phyloP scores from a whole-genome alignment of 495 filamentous ascomycete genomes.

The Hyaloscypha hepaticicola region DNA sequence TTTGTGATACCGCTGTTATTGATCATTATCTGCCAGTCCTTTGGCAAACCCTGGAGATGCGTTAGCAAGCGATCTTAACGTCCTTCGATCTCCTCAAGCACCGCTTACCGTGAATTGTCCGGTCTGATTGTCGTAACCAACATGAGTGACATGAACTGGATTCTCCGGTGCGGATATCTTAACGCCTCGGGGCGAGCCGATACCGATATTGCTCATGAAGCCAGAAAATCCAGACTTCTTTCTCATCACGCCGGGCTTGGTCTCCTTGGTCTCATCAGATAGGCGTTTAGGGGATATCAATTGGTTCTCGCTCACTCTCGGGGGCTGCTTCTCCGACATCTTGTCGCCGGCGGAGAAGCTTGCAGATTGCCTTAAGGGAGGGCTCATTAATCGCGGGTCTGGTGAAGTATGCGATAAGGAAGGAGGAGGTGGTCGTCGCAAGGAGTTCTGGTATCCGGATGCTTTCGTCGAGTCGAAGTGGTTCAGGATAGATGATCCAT shows the following conservation, averaged over 20 bases:
- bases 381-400: constrained; percentile 53
- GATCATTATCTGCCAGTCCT: constrained; percentile 95
- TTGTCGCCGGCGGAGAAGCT: constrained; percentile 70
- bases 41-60: constrained; percentile 75
- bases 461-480: constrained; percentile 66
- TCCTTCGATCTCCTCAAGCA: not conserved
- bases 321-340: constrained; percentile 47
- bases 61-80: constrained; percentile 9
- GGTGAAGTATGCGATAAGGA: constrained; percentile 58
- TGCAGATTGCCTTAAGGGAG: constrained; percentile 72
- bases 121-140: constrained; percentile 94
- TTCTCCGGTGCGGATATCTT: constrained; percentile 96
- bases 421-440: constrained; percentile 50
- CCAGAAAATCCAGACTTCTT: constrained; percentile 95
- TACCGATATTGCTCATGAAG: constrained; percentile 82
- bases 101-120: constrained; percentile 87
- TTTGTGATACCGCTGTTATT: constrained; percentile 96
- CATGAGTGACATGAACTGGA: constrained; percentile 95
- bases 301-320: constrained; percentile 56
- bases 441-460: constrained; percentile 45
- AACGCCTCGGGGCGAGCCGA: constrained; percentile 85
- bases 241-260: constrained; percentile 56
- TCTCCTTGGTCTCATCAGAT: constrained; percentile 75
- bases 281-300: constrained; percentile 69
- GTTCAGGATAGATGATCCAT: constrained; percentile 66